Evolutionary conservation across 1,284 basidiomycete species (phyloP), one percentile per base, ranked within the genome.

Genomic region (Abortiporus biennis): DNA sequence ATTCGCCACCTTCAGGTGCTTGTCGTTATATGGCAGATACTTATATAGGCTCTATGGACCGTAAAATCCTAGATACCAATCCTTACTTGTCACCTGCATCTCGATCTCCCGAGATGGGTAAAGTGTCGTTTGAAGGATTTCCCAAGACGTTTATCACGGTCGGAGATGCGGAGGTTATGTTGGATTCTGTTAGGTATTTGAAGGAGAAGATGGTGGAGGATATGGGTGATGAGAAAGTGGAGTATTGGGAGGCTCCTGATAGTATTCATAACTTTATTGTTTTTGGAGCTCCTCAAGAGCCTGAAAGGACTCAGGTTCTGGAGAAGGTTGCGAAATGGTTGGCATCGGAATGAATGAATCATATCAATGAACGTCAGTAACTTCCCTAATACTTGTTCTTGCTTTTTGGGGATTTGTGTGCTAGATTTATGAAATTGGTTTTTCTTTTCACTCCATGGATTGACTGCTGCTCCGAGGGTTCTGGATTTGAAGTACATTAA

Each of bases 251-350:
- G 49, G 68, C 64, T 3, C 57, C 62, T 15, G 78, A 77, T 54
- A 69, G 57, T 13, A 44, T 72, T 6, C 79, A 81, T 47, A 77
- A 79, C 47, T 75, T 71, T 47, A 27, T 78, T 9, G 47, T 66
- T 17, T 69, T 80, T 29, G 27, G 27, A 29, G 9, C 27, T 29
- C n/a, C n/a, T n/a, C n/a, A n/a, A n/a, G 43, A 47, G 21, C 45
- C 39, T 13, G 45, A 44, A 34, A 36, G 46, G 20, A 37, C 40
- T 3, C 36, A 49, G 13, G 40, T 43, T 3, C 40, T 49, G 25
- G 8, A 25, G 20, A 22, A 21, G 22, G 30, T 42, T 29, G n/a
- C 40, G 13, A 27, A 12, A 6, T 42, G 40, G 40, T 13, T 42
- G 17, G 21, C 40, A 9, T n/a, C 36, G n/a, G 27, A 29, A n/a